Evolutionary conservation across 345 rosid species (phyloP), one percentile per base, ranked within the genome.

Genomic region (Salix brachista): DNA sequence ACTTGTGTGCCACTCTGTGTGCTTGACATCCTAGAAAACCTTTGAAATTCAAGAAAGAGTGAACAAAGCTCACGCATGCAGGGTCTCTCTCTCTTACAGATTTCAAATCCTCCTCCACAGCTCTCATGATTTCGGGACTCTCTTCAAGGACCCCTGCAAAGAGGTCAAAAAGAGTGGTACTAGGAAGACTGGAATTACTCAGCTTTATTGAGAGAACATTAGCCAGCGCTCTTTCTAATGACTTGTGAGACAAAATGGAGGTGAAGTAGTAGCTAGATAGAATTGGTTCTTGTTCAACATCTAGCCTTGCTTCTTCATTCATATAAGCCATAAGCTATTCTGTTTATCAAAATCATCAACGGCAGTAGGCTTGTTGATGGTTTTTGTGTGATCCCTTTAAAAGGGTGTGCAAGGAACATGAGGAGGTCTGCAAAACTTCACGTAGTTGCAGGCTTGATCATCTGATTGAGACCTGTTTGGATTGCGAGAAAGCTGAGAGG

Each of bases 1-100:
- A 87, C 78, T 83, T 83, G 58, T 93, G 97, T 7, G 96, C 96
- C 13, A 93, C 77, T 48, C 98, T 83, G 74, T 96, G 99, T 8
- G 97, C 85, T 81, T 96, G 96, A 30, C 89, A 86, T 1, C 97
- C 92, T 3, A 90, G 67, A 78, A 96, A 96, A 2, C 97, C 99
- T 67, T 93, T 93, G 74, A 87, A 96, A 79, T 87, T 88, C 70
- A 93, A 79, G 80, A 96, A 86, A 71, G 94, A 93, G 77, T 90
- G 99, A 44, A 84, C 93, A 64, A 91, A 87, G 77, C 94, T 89
- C 1, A 85, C 74, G 69, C 98, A 96, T 26, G 98, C 97, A 1
- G 98, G 99, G 75, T 93, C 99, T 54, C 98, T 84, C 17, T 91
- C 91, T 41, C 89, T 90, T 0, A 81, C 93, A 0, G 96, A 98